Evolutionary conservation across 139 green algal species (phyloP), one percentile per base, ranked within the genome.

Genomic region (Chlorella sp.): DNA sequence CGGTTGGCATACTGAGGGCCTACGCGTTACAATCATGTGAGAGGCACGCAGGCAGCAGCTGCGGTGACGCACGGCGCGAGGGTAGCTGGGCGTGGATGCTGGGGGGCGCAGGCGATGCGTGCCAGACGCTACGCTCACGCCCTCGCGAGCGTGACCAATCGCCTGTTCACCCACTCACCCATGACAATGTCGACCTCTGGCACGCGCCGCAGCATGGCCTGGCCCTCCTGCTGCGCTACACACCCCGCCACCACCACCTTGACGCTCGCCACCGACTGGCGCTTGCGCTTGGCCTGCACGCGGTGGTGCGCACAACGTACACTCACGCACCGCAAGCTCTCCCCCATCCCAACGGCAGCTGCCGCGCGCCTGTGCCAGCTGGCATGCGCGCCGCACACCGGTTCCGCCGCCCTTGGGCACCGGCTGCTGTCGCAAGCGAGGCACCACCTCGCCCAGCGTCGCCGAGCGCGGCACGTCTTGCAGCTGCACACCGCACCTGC

Each of bases 171-270:
- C 4, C 55, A n/a, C 85, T 71, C 63, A 90, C 83, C 94, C 94
- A 98, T 97, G n/a, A 98, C 93, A 29, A 98, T 80, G 81, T 98
- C 94, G 22, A 98, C 77, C 83, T 98, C 93, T n/a, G 94, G 94
- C 72, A 98, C 90, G 5, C 94, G 78, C 33, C 93, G 75, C 77
- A 98, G 88, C 81, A 98, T 83, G 59, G 84, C 49, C 79, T 94
- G 80, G 0, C 89, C 94, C 82, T 98, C 94, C 83, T 98, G 94
- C 76, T 91, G 84, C 30, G 91, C 94, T 60, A 97, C 91, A 75
- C 92, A 97, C 1, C 93, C 93, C 17, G 93, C 92, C 74, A 97
- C 88, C 30, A 97, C 91, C 26, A 97, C 89, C 75, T 94, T 95
- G 22, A 97, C 51, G 66, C 91, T 88, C 23, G 78, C 74, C 67